These are phyloP conservation scores for Candida incommunis DNA, from an alignment of 805 yeast species.

Conservation along the genomic window DNA sequence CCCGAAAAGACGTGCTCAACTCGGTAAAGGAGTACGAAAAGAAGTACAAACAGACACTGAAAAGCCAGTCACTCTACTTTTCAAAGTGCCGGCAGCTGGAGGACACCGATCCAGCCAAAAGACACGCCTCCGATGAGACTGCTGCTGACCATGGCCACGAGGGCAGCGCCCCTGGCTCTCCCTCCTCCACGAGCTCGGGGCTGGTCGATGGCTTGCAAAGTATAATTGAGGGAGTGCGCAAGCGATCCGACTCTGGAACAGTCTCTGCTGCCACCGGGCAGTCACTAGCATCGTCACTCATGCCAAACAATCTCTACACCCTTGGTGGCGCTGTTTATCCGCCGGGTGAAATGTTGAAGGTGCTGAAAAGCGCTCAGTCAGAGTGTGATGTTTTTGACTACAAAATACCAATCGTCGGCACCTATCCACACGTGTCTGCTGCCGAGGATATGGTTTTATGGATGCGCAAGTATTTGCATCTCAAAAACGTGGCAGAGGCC, in stretches of 20 bases:
- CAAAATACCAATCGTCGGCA: slow-evolving; percentile 55
- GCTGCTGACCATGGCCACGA: slow-evolving; percentile 20
- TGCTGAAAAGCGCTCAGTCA: slow-evolving; percentile 28
- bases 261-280: slow-evolving; percentile 4
- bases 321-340: slow-evolving; percentile 22
- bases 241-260: slow-evolving; percentile 4
- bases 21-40: slow-evolving; percentile 36
- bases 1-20: slow-evolving; percentile 34
- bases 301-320: slow-evolving; percentile 1
- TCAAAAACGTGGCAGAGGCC: slow-evolving; percentile 40
- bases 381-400: slow-evolving; percentile 39
- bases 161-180: slow-evolving; percentile 9
- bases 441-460: slow-evolving; percentile 50
- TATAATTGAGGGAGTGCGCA: slow-evolving; percentile 2
- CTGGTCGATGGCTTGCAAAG: slow-evolving; percentile 2
- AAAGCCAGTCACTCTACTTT: slow-evolving; percentile 46
- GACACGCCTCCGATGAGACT: slow-evolving; percentile 2
- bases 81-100: slow-evolving; percentile 58
- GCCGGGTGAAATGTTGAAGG: slow-evolving; percentile 25
- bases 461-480: slow-evolving; percentile 36
- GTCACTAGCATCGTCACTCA: background rate
- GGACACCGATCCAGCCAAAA: slow-evolving; percentile 21
- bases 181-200: slow-evolving; percentile 5
- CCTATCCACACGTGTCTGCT: slow-evolving; percentile 44
- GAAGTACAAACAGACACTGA: slow-evolving; percentile 30